These are phyloP conservation scores for Candida taoyuanica DNA, from an alignment of 805 yeast genomes.

Conservation along the genomic window DNA sequence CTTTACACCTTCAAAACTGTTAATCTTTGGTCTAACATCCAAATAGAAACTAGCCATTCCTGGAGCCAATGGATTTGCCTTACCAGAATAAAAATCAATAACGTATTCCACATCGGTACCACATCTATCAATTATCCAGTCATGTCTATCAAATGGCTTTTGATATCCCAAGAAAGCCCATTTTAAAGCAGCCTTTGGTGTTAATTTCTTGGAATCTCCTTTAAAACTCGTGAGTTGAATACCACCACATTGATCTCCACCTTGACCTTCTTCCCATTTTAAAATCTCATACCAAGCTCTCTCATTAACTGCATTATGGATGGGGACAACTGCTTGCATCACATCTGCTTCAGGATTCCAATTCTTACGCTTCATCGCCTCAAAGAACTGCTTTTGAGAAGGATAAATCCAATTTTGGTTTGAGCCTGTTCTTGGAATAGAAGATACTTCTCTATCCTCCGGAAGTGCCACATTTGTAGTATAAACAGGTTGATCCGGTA, in stretches of 20 bases:
- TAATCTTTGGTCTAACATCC: constrained; percentile 90
- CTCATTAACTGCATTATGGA: constrained; percentile 92
- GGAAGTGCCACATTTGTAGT: constrained; percentile 45
- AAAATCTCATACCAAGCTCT: constrained; percentile 83
- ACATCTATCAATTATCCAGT: constrained; percentile 85
- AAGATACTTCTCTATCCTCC: constrained; percentile 68
- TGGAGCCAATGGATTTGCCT: constrained; percentile 40
- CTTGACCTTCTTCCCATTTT: constrained; percentile 69
- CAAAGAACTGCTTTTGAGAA: constrained; percentile 88
- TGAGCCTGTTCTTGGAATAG: constrained; percentile 76
- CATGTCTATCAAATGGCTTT: constrained; percentile 93
- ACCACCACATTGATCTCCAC: constrained; percentile 73
- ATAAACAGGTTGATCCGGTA: constrained; percentile 33
- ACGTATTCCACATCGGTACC: constrained; percentile 84
- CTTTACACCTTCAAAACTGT: constrained; percentile 73
- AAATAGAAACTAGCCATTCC: constrained; percentile 60
- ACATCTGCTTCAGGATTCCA: constrained; percentile 80
- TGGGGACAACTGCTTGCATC: constrained; percentile 89
- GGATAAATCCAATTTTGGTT: constrained; percentile 88
- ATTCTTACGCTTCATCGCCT: constrained; percentile 88
- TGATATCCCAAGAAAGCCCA: constrained; percentile 61
- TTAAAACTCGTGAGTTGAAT: constrained; percentile 78
- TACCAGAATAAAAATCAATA: constrained; percentile 77
- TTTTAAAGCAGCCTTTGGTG: constrained; percentile 77
- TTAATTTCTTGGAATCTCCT: constrained; percentile 80